Conservation (phyloP, 2,329 filamentous ascomycete species). For the Cytospora paraplurivora region DNA sequence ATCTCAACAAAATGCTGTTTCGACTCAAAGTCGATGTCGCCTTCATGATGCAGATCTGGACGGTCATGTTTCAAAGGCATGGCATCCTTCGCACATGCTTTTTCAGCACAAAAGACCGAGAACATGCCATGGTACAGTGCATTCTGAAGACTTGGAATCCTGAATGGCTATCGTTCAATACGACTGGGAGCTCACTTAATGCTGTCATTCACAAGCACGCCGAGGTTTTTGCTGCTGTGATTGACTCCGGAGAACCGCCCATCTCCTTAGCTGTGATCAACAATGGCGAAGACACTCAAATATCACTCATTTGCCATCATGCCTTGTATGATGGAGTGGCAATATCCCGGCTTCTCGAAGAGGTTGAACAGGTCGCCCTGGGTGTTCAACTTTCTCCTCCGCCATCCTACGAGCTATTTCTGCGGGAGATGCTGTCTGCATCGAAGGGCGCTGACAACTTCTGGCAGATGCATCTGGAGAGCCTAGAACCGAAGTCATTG, state of each 20-base stretch:
- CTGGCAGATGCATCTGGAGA: constrained; percentile 62
- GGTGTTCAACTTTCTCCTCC: constrained; percentile 50
- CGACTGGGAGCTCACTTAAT: constrained; percentile 37
- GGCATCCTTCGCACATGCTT: constrained; percentile 80
- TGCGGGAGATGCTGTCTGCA: constrained; percentile 58
- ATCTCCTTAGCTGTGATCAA: constrained; percentile 48
- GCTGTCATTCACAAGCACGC: constrained; percentile 45
- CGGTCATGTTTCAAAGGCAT: constrained; percentile 64
- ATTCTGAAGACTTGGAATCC: constrained; percentile 54
- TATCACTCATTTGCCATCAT: constrained; percentile 68
- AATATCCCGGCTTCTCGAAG: constrained; percentile 67
- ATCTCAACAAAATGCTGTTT: constrained; percentile 74
- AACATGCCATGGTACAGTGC: constrained; percentile 71
- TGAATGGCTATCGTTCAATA: constrained; percentile 44
- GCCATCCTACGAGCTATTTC: constrained; percentile 63
- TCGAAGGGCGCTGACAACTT: constrained; percentile 58
- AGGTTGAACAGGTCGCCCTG: constrained; percentile 64
- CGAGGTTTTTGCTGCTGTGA: constrained; percentile 39
- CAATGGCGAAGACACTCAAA: constrained; percentile 37
- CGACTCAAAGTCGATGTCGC: constrained; percentile 53
- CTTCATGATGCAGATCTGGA: constrained; percentile 63
- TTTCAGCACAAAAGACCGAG: constrained; percentile 60
- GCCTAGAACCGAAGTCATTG: constrained; percentile 44
- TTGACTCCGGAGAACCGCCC: constrained; percentile 50
- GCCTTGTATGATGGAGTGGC: constrained; percentile 85